Evolutionary conservation across 495 filamentous ascomycete genomes (phyloP), one percentile per base, ranked within the genome.

Genomic region (Entonaema liquescens): DNA sequence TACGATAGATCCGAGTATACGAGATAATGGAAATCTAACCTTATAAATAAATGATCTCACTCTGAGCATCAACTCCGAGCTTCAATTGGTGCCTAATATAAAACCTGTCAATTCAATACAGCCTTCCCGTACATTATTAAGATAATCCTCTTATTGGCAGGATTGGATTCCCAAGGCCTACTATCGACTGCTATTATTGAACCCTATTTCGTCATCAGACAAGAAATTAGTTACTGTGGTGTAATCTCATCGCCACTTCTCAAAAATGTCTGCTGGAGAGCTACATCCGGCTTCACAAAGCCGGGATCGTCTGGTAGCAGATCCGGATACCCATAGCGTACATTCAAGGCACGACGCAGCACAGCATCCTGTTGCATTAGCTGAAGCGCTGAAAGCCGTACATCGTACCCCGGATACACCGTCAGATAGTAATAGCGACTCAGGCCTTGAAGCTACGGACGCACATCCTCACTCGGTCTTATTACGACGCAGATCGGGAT

Each of bases 391-490:
- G 13, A 70, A 25, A 28, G 67, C 71, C 11, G 62, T 67, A 50
- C 66, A 62, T 61, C 71, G 54, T 23, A 26, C 29, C 11, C 68
- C 63, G 19, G 63, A 72, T 44, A 75, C 69, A 4, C 65, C 65
- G 1, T 72, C 68, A 29, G 72, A 68, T 47, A 71, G 58, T 28
- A 68, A 62, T 33, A 68, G 69, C 49, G 72, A 75, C 19, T 62
- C 65, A n/a, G 69, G 65, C 5, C 44, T 47, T 25, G 64, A 72
- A n/a, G 57, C 49, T 25, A 68, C 31, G 33, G 68, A 69, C 21
- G 40, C 19, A 15, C 44, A 62, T 19, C 13, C 64, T 13, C 61
- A 65, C 15, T 58, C 72, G 3, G 60, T 71, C 19, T 17, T 65
- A 38, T 33, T 75, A 38, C 68, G 68, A 29, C 71, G 67, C 21